These are phyloP conservation scores for Hypoxylon rickii DNA, from an alignment of 495 filamentous ascomycete species.

Conservation along the genomic window DNA sequence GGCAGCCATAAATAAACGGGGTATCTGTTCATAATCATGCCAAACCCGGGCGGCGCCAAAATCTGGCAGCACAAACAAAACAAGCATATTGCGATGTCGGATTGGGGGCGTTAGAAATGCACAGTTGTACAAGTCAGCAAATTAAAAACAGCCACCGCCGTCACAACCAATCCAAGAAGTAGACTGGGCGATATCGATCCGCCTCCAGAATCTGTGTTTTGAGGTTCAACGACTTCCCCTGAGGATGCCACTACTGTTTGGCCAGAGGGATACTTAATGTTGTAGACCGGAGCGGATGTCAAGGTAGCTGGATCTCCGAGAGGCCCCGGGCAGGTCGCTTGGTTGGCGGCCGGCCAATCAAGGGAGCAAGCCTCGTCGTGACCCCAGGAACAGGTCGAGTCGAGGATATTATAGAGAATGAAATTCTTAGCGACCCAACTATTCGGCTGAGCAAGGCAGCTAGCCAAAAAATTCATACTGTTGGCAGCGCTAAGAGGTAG, in stretches of 20 bases:
- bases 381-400: constrained; percentile 50
- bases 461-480: constrained; percentile 55
- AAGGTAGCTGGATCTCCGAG: constrained; percentile 44
- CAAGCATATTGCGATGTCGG: not conserved
- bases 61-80: not conserved
- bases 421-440: constrained; percentile 51
- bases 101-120: constrained; percentile 1
- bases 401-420: constrained; percentile 51
- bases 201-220: not conserved
- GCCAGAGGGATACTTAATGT: constrained; percentile 51
- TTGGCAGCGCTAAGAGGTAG: constrained; percentile 54
- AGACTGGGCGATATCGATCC: constrained; percentile 8
- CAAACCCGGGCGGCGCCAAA: not conserved
- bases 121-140: constrained; percentile 1
- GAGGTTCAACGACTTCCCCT: constrained; percentile 39
- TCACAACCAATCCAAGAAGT: constrained; percentile 6
- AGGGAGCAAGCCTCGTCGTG: constrained; percentile 50
- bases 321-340: constrained; percentile 44
- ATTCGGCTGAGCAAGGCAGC: constrained; percentile 46
- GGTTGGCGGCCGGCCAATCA: constrained; percentile 53
- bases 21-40: constrained; percentile 30
- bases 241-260: constrained; percentile 44
- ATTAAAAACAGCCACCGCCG: constrained; percentile 3
- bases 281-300: constrained; percentile 48
- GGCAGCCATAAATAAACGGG: constrained; percentile 16